Percentiles rank a stretch among this genome's conserved stretches.
These are phyloP conservation scores for Plasmodium relictum DNA, from an alignment of 169 alveolate genomes.

Conservation along the genomic window DNA sequence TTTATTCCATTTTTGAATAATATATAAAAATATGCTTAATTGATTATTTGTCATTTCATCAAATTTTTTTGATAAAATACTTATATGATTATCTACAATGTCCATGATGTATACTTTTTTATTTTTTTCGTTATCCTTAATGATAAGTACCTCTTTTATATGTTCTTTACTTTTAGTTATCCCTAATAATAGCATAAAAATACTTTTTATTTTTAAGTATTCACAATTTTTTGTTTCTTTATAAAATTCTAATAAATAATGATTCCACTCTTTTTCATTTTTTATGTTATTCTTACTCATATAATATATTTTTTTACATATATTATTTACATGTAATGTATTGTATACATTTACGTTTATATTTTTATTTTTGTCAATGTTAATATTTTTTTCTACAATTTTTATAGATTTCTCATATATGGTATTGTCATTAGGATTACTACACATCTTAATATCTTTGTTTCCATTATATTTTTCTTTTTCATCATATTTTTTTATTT, in stretches of 20 bases:
- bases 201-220: slow-evolving; percentile 16
- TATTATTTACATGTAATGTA: slow-evolving; percentile 1
- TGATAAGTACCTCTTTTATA: slow-evolving; percentile 4
- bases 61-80: slow-evolving; percentile 27
- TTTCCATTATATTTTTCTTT: neutral
- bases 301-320: slow-evolving; percentile 49
- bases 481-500: neutral
- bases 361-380: neutral
- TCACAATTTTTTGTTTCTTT: slow-evolving; percentile 25
- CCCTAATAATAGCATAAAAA: slow-evolving; percentile 49
- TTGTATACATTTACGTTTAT: neutral
- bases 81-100: slow-evolving; percentile 21
- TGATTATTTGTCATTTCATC: slow-evolving; percentile 42
- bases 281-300: slow-evolving; percentile 39
- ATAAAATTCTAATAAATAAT: slow-evolving; percentile 21
- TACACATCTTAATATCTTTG: neutral
- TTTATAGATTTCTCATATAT: neutral
- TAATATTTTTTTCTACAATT: neutral
- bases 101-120: slow-evolving; percentile 12
- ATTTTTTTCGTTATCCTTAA: neutral
- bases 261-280: slow-evolving; percentile 46
- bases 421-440: neutral
- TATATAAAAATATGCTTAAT: slow-evolving; percentile 40
- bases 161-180: slow-evolving; percentile 23
- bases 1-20: slow-evolving; percentile 34